A percentile compares a stretch with the other conserved stretches of the same genome.
Conservation (phyloP, 257 asterid genomes). For the Solanum pinnatisectum region DNA sequence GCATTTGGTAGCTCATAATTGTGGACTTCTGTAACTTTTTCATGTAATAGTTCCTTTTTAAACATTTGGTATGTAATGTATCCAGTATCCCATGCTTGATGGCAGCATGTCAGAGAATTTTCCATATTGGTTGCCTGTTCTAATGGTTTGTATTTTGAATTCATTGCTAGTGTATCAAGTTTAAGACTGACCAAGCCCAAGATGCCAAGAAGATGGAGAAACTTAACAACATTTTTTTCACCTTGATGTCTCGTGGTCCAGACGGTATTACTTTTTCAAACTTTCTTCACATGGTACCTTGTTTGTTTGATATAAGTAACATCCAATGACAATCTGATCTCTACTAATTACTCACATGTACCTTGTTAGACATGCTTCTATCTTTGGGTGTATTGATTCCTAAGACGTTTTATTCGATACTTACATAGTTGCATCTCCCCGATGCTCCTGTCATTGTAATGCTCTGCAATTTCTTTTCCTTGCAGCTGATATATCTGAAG, state of each 20-base stretch:
- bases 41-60: background rate
- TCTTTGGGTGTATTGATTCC: background rate
- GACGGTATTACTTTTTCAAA: background rate
- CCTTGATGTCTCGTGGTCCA: background rate
- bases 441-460: background rate
- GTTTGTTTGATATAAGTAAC: background rate
- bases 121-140: background rate
- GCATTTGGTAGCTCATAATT: background rate
- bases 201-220: conserved; percentile 4
- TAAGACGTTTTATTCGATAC: background rate
- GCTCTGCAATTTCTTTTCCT: background rate
- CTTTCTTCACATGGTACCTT: background rate
- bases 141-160: background rate
- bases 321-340: background rate
- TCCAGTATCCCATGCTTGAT: background rate
- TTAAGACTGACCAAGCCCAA: background rate
- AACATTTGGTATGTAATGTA: background rate
- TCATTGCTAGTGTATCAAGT: background rate
- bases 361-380: background rate
- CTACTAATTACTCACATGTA: background rate
- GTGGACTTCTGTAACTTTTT: background rate
- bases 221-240: background rate
- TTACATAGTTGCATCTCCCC: background rate
- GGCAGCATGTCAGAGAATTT: background rate
- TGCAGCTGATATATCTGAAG: background rate